Evolutionary conservation across 208 protist genomes (phyloP).

Genomic region (Vickermania spadyakhi): DNA sequence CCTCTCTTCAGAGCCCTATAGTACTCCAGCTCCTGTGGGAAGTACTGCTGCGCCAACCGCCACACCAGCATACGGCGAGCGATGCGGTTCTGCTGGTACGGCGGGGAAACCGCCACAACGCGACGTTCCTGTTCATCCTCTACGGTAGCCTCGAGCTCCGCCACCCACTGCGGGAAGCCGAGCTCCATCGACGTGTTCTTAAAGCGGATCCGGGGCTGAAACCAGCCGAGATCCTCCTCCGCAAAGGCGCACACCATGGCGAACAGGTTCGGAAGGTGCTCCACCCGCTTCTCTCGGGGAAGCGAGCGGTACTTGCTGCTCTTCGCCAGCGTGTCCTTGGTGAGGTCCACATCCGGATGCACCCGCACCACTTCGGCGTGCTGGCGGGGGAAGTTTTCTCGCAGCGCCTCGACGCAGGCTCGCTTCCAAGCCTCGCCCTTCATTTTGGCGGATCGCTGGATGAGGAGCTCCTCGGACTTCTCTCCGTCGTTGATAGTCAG

Average conservation of each 20-base stretch:
- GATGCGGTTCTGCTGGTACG: conserved; percentile 44
- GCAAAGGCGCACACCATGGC: conserved; percentile 59
- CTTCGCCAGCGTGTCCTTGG: conserved; percentile 47
- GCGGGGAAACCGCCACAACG: conserved; percentile 62
- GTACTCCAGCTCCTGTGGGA: conserved; percentile 60
- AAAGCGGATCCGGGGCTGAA: conserved; percentile 64
- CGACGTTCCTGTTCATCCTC: conserved; percentile 48
- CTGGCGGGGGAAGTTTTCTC: conserved; percentile 76
- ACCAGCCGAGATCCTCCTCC: conserved; percentile 84
- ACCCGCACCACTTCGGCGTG: conserved; percentile 50
- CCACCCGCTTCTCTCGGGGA: conserved; percentile 79
- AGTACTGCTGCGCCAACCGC: conserved; percentile 63
- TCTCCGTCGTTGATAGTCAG: conserved; percentile 64
- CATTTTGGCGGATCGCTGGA: conserved; percentile 41
- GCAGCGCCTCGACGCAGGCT: conserved; percentile 65
- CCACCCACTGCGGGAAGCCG: conserved; percentile 76
- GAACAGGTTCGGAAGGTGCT: conserved; percentile 58
- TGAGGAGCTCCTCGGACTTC: conserved; percentile 30
- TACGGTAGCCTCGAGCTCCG: conserved; percentile 80
- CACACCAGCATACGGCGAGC: conserved; percentile 67
- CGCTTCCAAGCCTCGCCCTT: conserved; percentile 73
- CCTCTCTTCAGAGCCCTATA: conserved; percentile 42
- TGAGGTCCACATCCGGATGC: conserved; percentile 78
- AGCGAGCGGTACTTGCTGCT: conserved; percentile 57
- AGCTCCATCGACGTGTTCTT: conserved; percentile 58